These are phyloP conservation scores for Aspergillus brasiliensis DNA, from an alignment of 2,329 filamentous ascomycete genomes.

Conservation along the genomic window DNA sequence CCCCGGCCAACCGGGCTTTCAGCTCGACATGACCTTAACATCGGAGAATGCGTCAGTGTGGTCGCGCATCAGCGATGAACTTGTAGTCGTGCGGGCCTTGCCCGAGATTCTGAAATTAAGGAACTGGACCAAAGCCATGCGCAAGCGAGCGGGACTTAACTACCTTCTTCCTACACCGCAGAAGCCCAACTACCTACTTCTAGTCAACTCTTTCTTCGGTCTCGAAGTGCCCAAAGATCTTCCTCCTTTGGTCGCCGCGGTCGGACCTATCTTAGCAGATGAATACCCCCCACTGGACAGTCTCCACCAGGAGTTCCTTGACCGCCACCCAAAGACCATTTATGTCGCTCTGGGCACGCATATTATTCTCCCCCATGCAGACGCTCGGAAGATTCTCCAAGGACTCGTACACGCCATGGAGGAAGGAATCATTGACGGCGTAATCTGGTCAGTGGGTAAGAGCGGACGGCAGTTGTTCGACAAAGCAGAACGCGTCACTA, in stretches of 20 bases:
- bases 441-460: conserved; percentile 11
- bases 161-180: conserved; percentile 29
- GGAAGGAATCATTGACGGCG: background rate
- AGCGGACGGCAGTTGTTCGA: conserved; percentile 23
- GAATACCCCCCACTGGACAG: conserved; percentile 35
- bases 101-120: conserved; percentile 32
- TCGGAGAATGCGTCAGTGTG: conserved; percentile 44
- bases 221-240: conserved; percentile 48
- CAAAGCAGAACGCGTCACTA: background rate
- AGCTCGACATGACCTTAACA: conserved; percentile 40
- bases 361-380: conserved; percentile 33
- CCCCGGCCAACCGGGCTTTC: conserved; percentile 47
- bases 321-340: conserved; percentile 31
- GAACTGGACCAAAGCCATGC: conserved; percentile 37
- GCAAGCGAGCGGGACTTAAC: conserved; percentile 32
- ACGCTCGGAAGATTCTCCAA: conserved; percentile 36
- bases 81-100: conserved; percentile 29
- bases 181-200: conserved; percentile 47
- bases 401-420: background rate
- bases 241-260: conserved; percentile 41
- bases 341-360: conserved; percentile 51
- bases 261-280: conserved; percentile 47
- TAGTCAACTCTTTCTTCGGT: conserved; percentile 51
- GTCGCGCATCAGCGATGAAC: conserved; percentile 41
- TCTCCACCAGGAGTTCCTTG: conserved; percentile 32